Evolutionary conservation across 2,329 filamentous ascomycete species (phyloP), one percentile per base, ranked within the genome.

Genomic region (Geoglossum cookeanum): DNA sequence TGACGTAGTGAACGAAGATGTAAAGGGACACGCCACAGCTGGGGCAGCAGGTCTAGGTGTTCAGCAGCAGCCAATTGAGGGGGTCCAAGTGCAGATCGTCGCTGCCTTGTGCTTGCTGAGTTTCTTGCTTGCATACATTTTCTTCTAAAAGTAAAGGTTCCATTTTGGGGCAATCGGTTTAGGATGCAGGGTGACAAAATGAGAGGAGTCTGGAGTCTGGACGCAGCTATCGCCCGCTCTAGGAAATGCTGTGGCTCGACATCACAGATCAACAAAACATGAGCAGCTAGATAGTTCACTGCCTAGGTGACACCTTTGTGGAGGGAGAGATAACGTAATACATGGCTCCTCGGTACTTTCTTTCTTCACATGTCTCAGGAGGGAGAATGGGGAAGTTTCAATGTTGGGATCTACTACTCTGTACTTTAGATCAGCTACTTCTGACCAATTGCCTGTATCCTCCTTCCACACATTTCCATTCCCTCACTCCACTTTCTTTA

Each of bases 41-140:
- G 60, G 75, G 75, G 62, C 79, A 78, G 65, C 75, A 75, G 64
- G 74, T 73, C 60, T 75, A 73, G 67, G 76, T 72, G 63, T 71
- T 49, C 69, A 71, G 57, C 70, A 78, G 69, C 68, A 82, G 71
- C 62, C 72, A 47, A 69, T 73, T 22, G 81, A 89, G 64, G 91
- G 92, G 27, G 91, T 98, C 3, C 83, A 92, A 0, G 80, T 98
- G 55, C 84, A 91, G 69, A 79, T 91, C 61, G 87, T 87, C 49
- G 91, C 92, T 27, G 75, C 81, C 27, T 74, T 98, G 48, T 96
- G 90, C 68, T 75, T 98, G 65, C 65, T 94, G 61, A 90, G 87
- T 75, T 98, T 98, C 74, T 72, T 98, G 67, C 78, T 97, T 64
- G 92, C 89, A 57, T 98, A 96, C 72, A 80, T 97, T 70, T 89